Percentiles rank a stretch among this genome's conserved stretches.
Evolutionary conservation across 129 eudicot genomes (phyloP).

Genomic region (Lactuca saligna): DNA sequence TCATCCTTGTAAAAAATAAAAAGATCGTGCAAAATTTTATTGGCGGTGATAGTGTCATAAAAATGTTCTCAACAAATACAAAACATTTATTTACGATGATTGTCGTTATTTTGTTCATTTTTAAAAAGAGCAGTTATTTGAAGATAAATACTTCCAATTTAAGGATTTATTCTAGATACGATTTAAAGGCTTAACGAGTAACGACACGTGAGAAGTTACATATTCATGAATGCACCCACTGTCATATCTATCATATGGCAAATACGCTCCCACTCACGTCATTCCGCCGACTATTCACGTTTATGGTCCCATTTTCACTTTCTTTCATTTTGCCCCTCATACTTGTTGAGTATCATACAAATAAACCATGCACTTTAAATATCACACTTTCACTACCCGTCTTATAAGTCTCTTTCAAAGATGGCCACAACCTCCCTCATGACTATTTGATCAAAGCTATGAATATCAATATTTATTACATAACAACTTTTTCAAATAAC

Average conservation of each 20-base stretch:
- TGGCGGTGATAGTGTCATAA: too few relatives aligned
- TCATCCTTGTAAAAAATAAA: too few relatives aligned
- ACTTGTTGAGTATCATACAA: not conserved
- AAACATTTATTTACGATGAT: too few relatives aligned
- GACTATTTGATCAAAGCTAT: too few relatives aligned
- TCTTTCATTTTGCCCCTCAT: not conserved
- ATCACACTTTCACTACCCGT: not conserved
- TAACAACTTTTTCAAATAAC: too few relatives aligned
- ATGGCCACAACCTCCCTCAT: too few relatives aligned
- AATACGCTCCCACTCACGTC: not conserved
- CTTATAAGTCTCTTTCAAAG: not conserved
- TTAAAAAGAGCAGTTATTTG: too few relatives aligned
- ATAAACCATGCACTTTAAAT: not conserved
- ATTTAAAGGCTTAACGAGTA: not conserved
- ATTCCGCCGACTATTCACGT: not conserved
- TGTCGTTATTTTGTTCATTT: too few relatives aligned
- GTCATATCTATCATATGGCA: not conserved
- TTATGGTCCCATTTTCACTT: not conserved
- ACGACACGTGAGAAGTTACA: not conserved
- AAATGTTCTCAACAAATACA: too few relatives aligned
- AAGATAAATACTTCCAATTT: too few relatives aligned
- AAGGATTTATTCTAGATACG: not conserved
- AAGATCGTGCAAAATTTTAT: too few relatives aligned
- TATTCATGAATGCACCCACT: not conserved
- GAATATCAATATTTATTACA: too few relatives aligned